These are phyloP conservation scores for Jackrogersella minutella DNA, from an alignment of 495 filamentous ascomycete genomes.

Conservation along the genomic window DNA sequence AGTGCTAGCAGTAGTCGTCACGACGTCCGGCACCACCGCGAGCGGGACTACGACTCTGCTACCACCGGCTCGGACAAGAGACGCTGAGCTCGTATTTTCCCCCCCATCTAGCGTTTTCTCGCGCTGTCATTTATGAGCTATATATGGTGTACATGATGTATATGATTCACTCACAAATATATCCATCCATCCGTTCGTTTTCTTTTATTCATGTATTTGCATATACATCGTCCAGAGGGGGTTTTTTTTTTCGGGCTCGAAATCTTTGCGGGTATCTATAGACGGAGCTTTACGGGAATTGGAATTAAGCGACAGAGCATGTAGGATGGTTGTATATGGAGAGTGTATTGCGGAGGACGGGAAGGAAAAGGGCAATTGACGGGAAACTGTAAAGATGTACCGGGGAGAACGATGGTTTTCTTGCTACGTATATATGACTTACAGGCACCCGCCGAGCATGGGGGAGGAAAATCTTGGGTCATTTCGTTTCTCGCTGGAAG, in stretches of 20 bases:
- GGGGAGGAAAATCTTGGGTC: not conserved
- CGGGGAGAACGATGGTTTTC: not conserved
- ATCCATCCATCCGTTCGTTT: not conserved
- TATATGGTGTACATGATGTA: conserved; percentile 18
- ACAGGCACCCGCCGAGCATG: not conserved
- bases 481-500: conserved; percentile 1
- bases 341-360: conserved; percentile 4
- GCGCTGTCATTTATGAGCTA: not conserved
- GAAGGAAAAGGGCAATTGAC: conserved; percentile 4
- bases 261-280: not conserved
- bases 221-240: not conserved
- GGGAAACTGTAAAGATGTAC: conserved; percentile 16
- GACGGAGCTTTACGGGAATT: not conserved
- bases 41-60: conserved; percentile 36
- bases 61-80: conserved; percentile 27
- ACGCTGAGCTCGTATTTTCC: conserved; percentile 11
- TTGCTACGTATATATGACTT: conserved; percentile 11
- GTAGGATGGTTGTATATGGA: not conserved
- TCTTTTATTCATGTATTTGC: not conserved
- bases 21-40: conserved; percentile 17
- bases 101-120: not conserved
- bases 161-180: conserved; percentile 2
- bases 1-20: not conserved
- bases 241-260: not conserved
- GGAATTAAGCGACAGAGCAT: not conserved